A percentile compares a stretch with the other conserved stretches of the same genome.
These are phyloP conservation scores for Crassisporium funariophilum DNA, from an alignment of 768 basidiomycete genomes.

Conservation along the genomic window DNA sequence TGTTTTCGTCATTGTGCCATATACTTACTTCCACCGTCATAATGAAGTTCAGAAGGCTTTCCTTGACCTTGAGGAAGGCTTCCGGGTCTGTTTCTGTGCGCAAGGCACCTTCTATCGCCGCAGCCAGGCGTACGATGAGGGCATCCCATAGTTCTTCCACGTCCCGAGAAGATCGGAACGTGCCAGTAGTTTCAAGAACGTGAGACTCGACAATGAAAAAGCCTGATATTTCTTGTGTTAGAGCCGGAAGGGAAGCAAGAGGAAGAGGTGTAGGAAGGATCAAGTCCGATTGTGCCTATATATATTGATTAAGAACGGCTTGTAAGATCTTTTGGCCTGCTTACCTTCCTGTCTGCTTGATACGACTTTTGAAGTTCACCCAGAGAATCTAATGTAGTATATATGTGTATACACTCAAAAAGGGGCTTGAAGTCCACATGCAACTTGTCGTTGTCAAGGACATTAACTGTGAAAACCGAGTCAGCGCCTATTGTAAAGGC, in stretches of 20 bases:
- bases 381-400: constrained; percentile 86
- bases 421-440: constrained; percentile 93
- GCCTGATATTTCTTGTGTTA: constrained; percentile 93
- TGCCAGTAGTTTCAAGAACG: constrained; percentile 84
- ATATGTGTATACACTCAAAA: constrained; percentile 97
- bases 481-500: neutral
- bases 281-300: constrained; percentile 92
- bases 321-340: constrained; percentile 4
- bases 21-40: constrained; percentile 84
- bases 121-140: constrained; percentile 71
- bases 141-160: constrained; percentile 96
- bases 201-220: constrained; percentile 97
- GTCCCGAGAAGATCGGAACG: constrained; percentile 88
- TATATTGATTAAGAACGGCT: constrained; percentile 5
- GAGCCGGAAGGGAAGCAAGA: constrained; percentile 63
- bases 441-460: constrained; percentile 88
- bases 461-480: constrained; percentile 62
- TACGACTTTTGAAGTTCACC: constrained; percentile 90
- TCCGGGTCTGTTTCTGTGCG: constrained; percentile 78
- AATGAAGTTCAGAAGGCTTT: constrained; percentile 80
- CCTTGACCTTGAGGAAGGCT: constrained; percentile 80
- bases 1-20: neutral
- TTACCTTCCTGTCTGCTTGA: constrained; percentile 94
- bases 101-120: constrained; percentile 73
- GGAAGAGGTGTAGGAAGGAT: constrained; percentile 81